Evolutionary conservation across 2,329 filamentous ascomycete species (phyloP).

Genomic region (Eutypa lata): DNA sequence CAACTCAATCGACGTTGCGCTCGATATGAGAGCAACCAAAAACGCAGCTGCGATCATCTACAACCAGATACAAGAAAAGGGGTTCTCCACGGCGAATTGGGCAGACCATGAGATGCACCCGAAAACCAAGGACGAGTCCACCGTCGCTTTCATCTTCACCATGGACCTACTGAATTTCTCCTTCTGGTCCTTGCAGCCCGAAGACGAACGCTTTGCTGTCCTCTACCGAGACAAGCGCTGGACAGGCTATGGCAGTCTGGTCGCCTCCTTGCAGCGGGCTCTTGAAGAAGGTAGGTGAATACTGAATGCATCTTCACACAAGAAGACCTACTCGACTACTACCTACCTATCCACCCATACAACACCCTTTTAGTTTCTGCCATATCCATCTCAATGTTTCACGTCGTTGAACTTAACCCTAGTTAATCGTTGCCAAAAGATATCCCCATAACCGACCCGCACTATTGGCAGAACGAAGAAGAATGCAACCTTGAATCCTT

Average conservation of each 20-base stretch:
- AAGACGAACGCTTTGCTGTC: constrained; percentile 75
- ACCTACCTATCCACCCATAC: neutral
- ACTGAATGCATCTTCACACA: neutral
- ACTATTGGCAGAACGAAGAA: constrained; percentile 78
- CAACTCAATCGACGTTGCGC: constrained; percentile 87
- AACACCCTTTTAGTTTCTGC: neutral
- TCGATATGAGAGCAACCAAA: constrained; percentile 81
- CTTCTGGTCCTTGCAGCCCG: constrained; percentile 79
- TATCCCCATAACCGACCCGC: constrained; percentile 83
- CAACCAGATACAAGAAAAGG: constrained; percentile 75
- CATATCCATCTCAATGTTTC: neutral
- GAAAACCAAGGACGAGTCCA: constrained; percentile 72
- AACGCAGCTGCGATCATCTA: constrained; percentile 77
- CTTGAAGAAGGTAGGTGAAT: constrained; percentile 71
- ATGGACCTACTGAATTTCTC: constrained; percentile 98
- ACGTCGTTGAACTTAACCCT: constrained; percentile 3
- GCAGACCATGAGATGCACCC: constrained; percentile 87
- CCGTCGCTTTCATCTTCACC: constrained; percentile 89
- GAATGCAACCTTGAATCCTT: constrained; percentile 74
- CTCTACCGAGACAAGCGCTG: constrained; percentile 77
- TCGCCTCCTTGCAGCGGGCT: constrained; percentile 81
- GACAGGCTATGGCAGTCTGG: constrained; percentile 95
- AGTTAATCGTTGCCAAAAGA: constrained; percentile 43
- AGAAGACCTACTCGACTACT: no score
- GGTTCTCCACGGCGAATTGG: constrained; percentile 84